Evolutionary conservation across 2,329 filamentous ascomycete species (phyloP).

Genomic region (Elsinoe necatrix): DNA sequence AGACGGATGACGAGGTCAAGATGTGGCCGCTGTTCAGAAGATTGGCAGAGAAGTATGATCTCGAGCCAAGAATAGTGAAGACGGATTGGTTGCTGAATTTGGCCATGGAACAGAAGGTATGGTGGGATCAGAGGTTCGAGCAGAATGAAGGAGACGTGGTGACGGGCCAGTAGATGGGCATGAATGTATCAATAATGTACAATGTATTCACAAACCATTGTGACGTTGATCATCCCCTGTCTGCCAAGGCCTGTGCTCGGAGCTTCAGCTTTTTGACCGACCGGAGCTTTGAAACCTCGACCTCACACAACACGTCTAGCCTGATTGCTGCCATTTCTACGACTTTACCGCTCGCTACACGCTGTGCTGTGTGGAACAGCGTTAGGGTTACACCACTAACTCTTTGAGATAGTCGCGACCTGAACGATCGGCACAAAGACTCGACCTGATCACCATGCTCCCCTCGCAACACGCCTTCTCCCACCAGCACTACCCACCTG

Average conservation of each 20-base stretch:
- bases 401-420: neutral
- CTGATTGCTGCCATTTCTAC: neutral
- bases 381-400: neutral
- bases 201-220: neutral
- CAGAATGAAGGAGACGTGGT: slow-evolving; percentile 21
- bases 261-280: neutral
- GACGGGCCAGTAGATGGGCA: neutral
- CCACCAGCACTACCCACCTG: slow-evolving; percentile 47
- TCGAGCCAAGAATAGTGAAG: slow-evolving; percentile 70
- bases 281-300: slow-evolving; percentile 1
- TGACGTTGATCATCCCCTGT: neutral
- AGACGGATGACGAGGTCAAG: slow-evolving; percentile 56
- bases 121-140: slow-evolving; percentile 27
- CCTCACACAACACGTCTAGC: neutral
- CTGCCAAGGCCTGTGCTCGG: neutral
- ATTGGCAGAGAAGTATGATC: slow-evolving; percentile 68
- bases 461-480: slow-evolving; percentile 50
- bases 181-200: neutral
- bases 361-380: neutral
- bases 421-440: neutral
- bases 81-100: slow-evolving; percentile 86
- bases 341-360: neutral
- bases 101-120: slow-evolving; percentile 75
- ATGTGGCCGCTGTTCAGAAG: slow-evolving; percentile 74
- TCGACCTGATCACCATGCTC: slow-evolving; percentile 17